These are phyloP conservation scores for Zymoseptoria ardabiliae DNA, from an alignment of 2,329 filamentous ascomycete species.

Conservation along the genomic window DNA sequence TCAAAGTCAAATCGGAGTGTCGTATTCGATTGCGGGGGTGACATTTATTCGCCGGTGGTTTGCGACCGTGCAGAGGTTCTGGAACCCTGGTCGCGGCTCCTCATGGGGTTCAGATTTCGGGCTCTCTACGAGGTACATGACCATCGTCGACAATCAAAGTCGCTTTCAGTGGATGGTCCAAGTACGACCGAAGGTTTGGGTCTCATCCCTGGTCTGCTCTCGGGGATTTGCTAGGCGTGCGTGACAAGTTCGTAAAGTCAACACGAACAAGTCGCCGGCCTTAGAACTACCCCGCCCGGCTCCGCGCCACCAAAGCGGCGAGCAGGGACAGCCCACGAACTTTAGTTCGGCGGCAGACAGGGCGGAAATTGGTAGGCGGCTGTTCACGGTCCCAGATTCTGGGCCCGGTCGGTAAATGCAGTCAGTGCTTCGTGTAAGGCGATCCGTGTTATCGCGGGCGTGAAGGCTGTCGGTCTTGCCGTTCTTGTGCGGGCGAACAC, in stretches of 20 bases:
- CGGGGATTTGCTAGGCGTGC: neutral
- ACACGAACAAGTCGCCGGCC: neutral
- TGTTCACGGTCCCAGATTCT: neutral
- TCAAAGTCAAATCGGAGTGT: neutral
- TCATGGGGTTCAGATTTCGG: neutral
- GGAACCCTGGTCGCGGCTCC: neutral
- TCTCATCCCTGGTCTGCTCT: neutral
- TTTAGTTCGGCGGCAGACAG: neutral
- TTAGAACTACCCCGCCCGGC: neutral
- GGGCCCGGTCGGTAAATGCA: neutral
- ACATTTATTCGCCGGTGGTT: neutral
- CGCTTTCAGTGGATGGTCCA: neutral
- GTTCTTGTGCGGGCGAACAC: neutral
- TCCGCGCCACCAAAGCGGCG: neutral
- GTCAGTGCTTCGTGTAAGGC: neutral
- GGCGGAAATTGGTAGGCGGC: no score
- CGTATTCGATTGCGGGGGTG: neutral
- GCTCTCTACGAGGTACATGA: neutral
- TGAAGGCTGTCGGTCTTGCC: neutral
- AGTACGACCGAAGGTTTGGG: neutral
- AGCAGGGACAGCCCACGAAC: neutral
- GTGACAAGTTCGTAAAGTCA: neutral
- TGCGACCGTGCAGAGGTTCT: neutral
- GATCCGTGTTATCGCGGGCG: neutral
- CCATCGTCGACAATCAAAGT: neutral